phyloP scores from a whole-genome alignment of 1,284 basidiomycete genomes.

The Ustilago sp. region DNA sequence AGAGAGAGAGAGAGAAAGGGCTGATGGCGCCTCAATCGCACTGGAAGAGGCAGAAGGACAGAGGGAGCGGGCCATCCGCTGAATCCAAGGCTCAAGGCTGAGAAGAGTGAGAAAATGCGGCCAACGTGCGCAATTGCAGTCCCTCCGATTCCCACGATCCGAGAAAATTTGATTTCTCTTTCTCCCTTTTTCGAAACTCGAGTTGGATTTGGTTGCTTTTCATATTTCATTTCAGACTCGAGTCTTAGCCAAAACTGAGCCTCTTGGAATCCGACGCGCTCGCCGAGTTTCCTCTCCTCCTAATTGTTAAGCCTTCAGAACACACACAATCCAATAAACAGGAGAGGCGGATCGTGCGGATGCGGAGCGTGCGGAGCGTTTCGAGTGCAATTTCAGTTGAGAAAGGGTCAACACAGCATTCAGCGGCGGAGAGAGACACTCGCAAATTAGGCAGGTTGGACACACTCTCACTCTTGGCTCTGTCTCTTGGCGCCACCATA shows the following conservation, averaged over 20 bases:
- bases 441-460: neutral
- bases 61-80: constrained; percentile 1
- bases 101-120: constrained; percentile 10
- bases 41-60: neutral
- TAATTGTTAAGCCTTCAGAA: neutral
- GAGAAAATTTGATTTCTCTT: constrained; percentile 13
- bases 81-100: neutral
- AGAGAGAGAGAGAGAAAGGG: neutral
- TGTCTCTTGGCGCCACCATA: constrained; percentile 11
- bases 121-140: constrained; percentile 9
- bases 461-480: constrained; percentile 9
- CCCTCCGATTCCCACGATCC: constrained; percentile 41
- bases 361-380: neutral
- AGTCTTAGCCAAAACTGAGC: neutral
- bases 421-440: neutral
- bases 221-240: neutral
- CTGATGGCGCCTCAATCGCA: no score
- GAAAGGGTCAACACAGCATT: constrained; percentile 1
- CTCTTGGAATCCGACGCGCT: neutral
- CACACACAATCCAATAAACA: no score
- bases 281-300: neutral
- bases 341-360: neutral
- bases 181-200: neutral
- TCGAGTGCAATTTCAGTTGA: neutral
- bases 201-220: neutral